Evolutionary conservation across 805 yeast genomes (phyloP).

Genomic region (Nakazawaea pomicola): DNA sequence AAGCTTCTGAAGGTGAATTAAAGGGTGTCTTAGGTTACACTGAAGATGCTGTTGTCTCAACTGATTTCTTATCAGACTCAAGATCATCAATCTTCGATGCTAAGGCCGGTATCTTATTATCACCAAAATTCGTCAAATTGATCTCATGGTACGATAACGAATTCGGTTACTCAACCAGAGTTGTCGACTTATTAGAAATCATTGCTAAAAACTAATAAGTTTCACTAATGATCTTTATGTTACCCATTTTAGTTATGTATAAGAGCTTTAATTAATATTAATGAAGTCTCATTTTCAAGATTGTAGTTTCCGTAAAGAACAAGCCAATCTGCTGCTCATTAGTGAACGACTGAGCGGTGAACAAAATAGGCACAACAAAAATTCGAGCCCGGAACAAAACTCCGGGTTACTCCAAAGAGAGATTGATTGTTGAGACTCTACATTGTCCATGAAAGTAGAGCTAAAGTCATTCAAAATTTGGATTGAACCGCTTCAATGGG

Average conservation of each 20-base stretch:
- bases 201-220: slow-evolving; percentile 56
- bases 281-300: background rate
- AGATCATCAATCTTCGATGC: slow-evolving; percentile 90
- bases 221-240: background rate
- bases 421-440: too few relatives aligned
- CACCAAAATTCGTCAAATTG: slow-evolving; percentile 86
- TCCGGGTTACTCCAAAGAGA: too few relatives aligned
- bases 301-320: too few relatives aligned
- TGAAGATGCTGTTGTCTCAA: slow-evolving; percentile 86
- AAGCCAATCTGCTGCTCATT: too few relatives aligned
- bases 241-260: background rate
- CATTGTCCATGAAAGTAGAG: too few relatives aligned
- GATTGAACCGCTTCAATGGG: too few relatives aligned
- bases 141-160: slow-evolving; percentile 96
- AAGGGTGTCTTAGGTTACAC: slow-evolving; percentile 88
- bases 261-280: background rate
- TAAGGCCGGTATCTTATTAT: slow-evolving; percentile 82
- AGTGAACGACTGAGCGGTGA: too few relatives aligned
- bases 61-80: slow-evolving; percentile 80
- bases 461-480: too few relatives aligned
- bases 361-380: too few relatives aligned
- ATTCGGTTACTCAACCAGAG: slow-evolving; percentile 95
- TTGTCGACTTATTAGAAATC: slow-evolving; percentile 82
- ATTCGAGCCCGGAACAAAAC: too few relatives aligned
- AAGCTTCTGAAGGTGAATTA: slow-evolving; percentile 71